Evolutionary conservation across 352 stramenopile species (phyloP), one percentile per base, ranked within the genome.

Genomic region (Phytophthora multivora): DNA sequence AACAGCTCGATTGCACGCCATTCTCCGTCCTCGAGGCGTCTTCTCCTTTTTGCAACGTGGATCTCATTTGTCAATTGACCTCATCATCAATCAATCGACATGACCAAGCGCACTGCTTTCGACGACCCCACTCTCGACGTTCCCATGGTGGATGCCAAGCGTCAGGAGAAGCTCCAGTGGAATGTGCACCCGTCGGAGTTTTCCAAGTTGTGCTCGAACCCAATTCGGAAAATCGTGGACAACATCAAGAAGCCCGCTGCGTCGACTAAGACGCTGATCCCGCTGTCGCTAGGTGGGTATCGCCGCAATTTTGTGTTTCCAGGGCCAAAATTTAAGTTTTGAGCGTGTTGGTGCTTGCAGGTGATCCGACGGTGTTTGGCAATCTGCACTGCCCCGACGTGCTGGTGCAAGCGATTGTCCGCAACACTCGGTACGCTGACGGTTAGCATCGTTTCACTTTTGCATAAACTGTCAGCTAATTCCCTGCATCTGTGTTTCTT

Each of bases 201-300:
- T 39, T 86, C 83, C n/a, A 77, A 75, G 51, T 66, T 80, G 21
- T 88, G 73, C 49, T 57, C 77, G 19, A 99, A 99, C 77, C 95
- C 93, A 9, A 98, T 99, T 62, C 86, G 95, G 33, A 93, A 95
- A 42, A 97, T 98, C 62, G 91, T 99, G 15, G 94, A 98, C 80
- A 92, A 90, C 62, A 96, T 99, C 73, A 91, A 98, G 74, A 95
- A 91, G 38, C 87, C 85, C 12, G 66, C 88, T 49, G 89, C 89
- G 47, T 77, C 91, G 50, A 79, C 88, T 35, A 98, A 98, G 71
- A 67, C 86, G 42, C 78, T 97, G 50, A 98, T 98, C 56, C 95
- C 91, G 35, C 83, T 98, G 28, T 97, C 92, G 45, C 82, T 98
- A 45, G 93, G 79, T 89, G 28, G 11, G 51, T 54, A 30, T 30